phyloP scores from a whole-genome alignment of 1,284 basidiomycete species.

The Ganoderma sinense region DNA sequence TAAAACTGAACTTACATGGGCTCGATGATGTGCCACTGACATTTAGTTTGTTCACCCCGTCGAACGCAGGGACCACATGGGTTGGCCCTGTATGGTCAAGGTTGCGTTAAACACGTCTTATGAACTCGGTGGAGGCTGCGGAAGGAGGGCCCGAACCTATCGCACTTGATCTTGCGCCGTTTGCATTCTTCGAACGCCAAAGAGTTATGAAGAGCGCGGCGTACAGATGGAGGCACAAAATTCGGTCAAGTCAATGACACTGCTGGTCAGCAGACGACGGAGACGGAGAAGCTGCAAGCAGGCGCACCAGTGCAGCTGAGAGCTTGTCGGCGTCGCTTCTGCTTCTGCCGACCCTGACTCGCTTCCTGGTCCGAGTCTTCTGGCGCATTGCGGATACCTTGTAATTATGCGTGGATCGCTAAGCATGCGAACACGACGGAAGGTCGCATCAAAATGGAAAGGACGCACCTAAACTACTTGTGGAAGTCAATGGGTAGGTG shows the following conservation, averaged over 20 bases:
- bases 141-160: conserved; percentile 49
- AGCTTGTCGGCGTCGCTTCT: conserved; percentile 77
- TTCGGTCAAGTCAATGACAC: conserved; percentile 14
- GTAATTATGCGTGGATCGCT: not conserved
- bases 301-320: conserved; percentile 78
- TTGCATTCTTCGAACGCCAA: conserved; percentile 56
- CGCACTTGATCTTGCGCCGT: conserved; percentile 67
- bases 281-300: not conserved
- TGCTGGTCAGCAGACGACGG: conserved; percentile 21
- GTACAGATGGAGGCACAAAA: conserved; percentile 19
- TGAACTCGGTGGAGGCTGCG: conserved; percentile 29
- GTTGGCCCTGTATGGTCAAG: conserved; percentile 47
- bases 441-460: not conserved
- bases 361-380: conserved; percentile 58
- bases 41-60: conserved; percentile 60
- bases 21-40: conserved; percentile 65
- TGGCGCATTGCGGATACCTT: conserved; percentile 33
- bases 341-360: conserved; percentile 69
- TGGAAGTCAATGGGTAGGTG: conserved; percentile 32
- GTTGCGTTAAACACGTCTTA: conserved; percentile 29
- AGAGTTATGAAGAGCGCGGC: conserved; percentile 4
- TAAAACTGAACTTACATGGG: conserved; percentile 52
- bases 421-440: not conserved
- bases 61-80: conserved; percentile 65
- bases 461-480: conserved; percentile 32